Evolutionary conservation across 305 asterid species (phyloP).

Genomic region (Fraxinus floribunda): DNA sequence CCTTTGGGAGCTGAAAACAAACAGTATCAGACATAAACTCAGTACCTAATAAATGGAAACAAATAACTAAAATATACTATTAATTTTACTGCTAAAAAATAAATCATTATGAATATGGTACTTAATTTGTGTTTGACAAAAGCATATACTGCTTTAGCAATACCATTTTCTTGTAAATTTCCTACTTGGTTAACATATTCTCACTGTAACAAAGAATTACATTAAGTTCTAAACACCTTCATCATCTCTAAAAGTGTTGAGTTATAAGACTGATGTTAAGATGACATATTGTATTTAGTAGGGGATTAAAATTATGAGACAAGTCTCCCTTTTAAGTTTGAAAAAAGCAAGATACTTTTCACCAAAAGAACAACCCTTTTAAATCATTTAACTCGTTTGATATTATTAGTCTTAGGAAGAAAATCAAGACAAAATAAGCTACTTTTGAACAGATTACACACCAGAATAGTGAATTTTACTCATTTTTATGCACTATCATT

Average conservation of each 20-base stretch:
- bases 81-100: conserved; percentile 16
- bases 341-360: neutral
- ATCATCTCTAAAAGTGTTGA: neutral
- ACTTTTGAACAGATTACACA: neutral
- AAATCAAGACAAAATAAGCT: neutral
- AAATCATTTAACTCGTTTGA: neutral
- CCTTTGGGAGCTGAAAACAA: conserved; percentile 46
- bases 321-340: conserved; percentile 33
- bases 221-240: conserved; percentile 14
- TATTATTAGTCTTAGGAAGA: neutral
- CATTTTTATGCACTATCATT: neutral
- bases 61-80: conserved; percentile 20
- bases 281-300: conserved; percentile 39
- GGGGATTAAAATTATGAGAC: conserved; percentile 31
- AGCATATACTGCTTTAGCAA: conserved; percentile 2
- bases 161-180: neutral
- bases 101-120: conserved; percentile 1
- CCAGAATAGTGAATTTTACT: neutral
- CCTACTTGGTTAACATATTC: neutral
- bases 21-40: conserved; percentile 41
- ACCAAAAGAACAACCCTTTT: neutral
- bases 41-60: conserved; percentile 38
- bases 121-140: conserved; percentile 11
- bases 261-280: conserved; percentile 19
- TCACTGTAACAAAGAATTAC: neutral